Conservation (phyloP, 2,329 filamentous ascomycete species). For the Claviceps arundinis region DNA sequence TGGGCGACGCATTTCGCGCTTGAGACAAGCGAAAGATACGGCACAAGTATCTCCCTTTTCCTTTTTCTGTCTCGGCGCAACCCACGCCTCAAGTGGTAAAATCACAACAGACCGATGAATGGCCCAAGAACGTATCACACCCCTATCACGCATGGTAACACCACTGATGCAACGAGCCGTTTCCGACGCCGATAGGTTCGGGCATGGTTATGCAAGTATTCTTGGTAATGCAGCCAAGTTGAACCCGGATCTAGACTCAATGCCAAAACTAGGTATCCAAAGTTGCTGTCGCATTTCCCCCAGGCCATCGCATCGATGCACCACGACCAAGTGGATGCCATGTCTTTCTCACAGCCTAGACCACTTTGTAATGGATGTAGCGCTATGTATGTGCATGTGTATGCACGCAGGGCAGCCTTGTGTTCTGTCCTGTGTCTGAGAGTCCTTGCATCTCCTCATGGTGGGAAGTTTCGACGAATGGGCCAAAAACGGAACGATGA, state of each 20-base stretch:
- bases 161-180: conserved; percentile 18
- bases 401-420: conserved; percentile 1
- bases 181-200: conserved; percentile 19
- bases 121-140: neutral
- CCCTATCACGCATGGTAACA: conserved; percentile 10
- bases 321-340: neutral
- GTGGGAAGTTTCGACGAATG: neutral
- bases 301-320: neutral
- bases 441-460: neutral
- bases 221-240: neutral
- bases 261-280: neutral
- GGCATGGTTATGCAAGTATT: neutral
- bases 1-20: too few species aligned
- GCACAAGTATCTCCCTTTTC: neutral
- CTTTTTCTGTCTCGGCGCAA: neutral
- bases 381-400: neutral
- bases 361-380: neutral
- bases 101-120: neutral
- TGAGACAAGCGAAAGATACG: neutral
- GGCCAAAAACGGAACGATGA: neutral
- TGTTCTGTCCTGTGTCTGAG: neutral
- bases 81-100: neutral
- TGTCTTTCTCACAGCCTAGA: neutral
- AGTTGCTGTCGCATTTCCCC: neutral
- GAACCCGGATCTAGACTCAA: neutral